A percentile compares a stretch with the other conserved stretches of the same genome.
phyloP scores from a whole-genome alignment of 257 asterid genomes.

The Rubia yunnanensis region DNA sequence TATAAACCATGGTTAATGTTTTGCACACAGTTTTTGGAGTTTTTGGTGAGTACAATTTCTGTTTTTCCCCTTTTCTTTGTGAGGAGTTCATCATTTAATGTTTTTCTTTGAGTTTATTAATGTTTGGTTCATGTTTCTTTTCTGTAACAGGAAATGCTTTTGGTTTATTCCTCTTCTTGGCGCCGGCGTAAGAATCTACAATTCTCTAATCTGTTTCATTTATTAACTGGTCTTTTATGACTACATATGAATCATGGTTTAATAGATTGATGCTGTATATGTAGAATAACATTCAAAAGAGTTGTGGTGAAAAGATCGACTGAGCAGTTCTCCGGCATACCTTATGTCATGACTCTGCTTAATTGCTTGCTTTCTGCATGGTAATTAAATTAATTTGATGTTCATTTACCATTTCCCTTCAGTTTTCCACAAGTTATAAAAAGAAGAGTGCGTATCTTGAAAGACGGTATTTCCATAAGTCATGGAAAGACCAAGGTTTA shows the following conservation, averaged over 20 bases:
- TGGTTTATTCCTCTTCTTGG: constrained; percentile 71
- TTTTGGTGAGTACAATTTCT: constrained; percentile 26
- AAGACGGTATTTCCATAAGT: no score
- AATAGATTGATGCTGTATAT: background rate
- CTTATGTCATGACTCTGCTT: constrained; percentile 72
- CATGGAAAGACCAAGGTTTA: no score
- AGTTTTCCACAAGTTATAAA: no score
- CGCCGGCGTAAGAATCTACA: constrained; percentile 52
- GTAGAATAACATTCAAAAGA: constrained; percentile 79
- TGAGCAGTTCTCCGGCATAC: constrained; percentile 76
- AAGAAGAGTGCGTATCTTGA: no score
- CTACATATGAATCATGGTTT: no score
- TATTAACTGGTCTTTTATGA: background rate
- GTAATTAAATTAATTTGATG: constrained; percentile 16
- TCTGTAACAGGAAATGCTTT: constrained; percentile 49
- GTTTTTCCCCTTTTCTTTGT: background rate
- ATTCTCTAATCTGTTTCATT: background rate
- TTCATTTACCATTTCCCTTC: no score
- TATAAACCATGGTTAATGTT: constrained; percentile 17
- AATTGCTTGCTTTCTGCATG: constrained; percentile 82
- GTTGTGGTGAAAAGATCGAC: constrained; percentile 47
- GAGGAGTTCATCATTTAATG: no score
- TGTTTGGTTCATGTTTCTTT: background rate
- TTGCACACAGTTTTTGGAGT: constrained; percentile 47
- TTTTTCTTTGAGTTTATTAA: background rate